These are phyloP conservation scores for Aspergillus novoparasiticus DNA, from an alignment of 2,329 filamentous ascomycete species.

Conservation along the genomic window DNA sequence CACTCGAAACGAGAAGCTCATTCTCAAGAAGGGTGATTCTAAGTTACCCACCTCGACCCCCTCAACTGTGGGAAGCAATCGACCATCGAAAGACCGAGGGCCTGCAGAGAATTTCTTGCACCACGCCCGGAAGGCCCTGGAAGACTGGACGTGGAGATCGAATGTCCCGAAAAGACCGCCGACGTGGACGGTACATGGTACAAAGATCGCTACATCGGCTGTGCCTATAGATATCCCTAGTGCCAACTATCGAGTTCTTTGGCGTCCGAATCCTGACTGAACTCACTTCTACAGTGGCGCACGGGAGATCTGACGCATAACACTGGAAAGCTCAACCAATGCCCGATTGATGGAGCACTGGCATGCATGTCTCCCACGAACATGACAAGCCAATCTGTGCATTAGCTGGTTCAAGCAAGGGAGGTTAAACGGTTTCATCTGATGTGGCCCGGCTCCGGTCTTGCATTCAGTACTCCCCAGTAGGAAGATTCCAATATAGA, in stretches of 20 bases:
- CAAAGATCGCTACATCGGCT: conserved; percentile 3
- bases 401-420: conserved; percentile 22
- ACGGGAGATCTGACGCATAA: conserved; percentile 15
- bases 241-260: conserved; percentile 1
- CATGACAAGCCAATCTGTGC: conserved; percentile 19
- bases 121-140: conserved; percentile 35
- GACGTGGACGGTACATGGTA: no score
- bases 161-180: no score
- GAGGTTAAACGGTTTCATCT: not conserved
- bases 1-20: not conserved
- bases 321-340: conserved; percentile 5
- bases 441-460: conserved; percentile 18
- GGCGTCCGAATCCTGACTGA: conserved; percentile 5
- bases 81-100: conserved; percentile 17
- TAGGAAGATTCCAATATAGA: conserved; percentile 17
- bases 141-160: conserved; percentile 31
- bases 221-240: conserved; percentile 29
- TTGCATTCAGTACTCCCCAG: not conserved
- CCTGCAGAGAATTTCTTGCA: conserved; percentile 38
- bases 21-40: not conserved
- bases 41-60: no score
- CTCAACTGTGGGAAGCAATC: no score
- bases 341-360: conserved; percentile 18
- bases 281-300: conserved; percentile 17
- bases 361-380: conserved; percentile 15